phyloP scores from a whole-genome alignment of 1,139 yeast genomes.

The Blastobotrys indianensis region DNA sequence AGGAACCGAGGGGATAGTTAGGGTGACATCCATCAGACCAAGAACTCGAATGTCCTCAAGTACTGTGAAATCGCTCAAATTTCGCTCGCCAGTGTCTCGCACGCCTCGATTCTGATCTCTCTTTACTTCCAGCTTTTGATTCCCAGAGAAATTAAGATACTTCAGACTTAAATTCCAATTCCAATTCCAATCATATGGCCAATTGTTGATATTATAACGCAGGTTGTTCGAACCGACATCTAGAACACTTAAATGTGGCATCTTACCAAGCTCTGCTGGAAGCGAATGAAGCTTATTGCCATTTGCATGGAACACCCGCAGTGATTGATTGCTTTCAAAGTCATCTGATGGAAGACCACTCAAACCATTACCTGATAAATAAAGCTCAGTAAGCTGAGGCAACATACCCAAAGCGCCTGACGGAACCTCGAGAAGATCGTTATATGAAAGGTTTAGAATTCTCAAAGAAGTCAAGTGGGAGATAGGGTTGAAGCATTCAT shows the following conservation, averaged over 20 bases:
- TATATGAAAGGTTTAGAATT: conserved; percentile 71
- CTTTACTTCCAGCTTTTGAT: conserved; percentile 82
- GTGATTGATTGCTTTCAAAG: conserved; percentile 52
- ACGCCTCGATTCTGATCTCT: conserved; percentile 44
- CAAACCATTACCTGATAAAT: conserved; percentile 76
- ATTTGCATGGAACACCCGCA: conserved; percentile 64
- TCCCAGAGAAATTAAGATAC: conserved; percentile 87
- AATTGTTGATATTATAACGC: conserved; percentile 86
- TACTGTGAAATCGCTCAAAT: conserved; percentile 71
- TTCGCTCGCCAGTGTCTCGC: conserved; percentile 30
- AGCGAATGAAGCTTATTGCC: conserved; percentile 80
- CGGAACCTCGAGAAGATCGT: conserved; percentile 77
- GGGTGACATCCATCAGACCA: conserved; percentile 92
- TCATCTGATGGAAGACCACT: conserved; percentile 82
- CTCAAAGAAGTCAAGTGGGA: conserved; percentile 55
- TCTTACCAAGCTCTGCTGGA: conserved; percentile 82
- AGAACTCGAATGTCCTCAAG: conserved; percentile 65
- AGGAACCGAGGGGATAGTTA: conserved; percentile 76
- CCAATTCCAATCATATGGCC: conserved; percentile 99
- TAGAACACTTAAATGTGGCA: conserved; percentile 57
- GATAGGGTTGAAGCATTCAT: conserved; percentile 67
- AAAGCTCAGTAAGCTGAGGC: conserved; percentile 57
- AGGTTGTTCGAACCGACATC: conserved; percentile 91
- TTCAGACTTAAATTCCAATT: conserved; percentile 70
- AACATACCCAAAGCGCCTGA: conserved; percentile 60